Evolutionary conservation across 352 stramenopile species (phyloP), one percentile per base, ranked within the genome.

Genomic region (Phytophthora multivora): DNA sequence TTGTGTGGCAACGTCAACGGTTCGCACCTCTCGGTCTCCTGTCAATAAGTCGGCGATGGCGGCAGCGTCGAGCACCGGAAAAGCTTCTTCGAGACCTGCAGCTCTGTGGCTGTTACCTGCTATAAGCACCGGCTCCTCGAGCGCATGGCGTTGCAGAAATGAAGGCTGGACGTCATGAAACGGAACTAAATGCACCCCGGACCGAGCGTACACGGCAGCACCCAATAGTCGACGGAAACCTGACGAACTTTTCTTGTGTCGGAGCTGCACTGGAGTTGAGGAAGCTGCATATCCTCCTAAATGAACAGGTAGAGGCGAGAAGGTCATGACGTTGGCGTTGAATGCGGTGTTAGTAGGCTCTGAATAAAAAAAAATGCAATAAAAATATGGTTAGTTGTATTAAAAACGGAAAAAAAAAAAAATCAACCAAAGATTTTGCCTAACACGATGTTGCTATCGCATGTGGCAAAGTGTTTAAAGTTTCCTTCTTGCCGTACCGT

Each of bases 51-150:
- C 41, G 35, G 63, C 51, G 21, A 87, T 43, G 23, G 69, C 47
- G 18, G 74, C 41, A 31, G 58, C 45, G 10, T 73, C 49, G n/a
- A 87, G 45, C 31, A 63, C 64, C 19, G 79, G 79, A 43, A 86
- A 68, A 11, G 63, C 41, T 2, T 70, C 67, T 19, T 68, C 25
- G 0, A 80, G 42, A 11, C 64, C 69, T 3, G 69, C 66, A 16
- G 60, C 42, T 41, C 51, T 61, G 58, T 73, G 71, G 47, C 60
- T 86, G 38, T 51, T 64, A 51, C 69, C 67, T 53, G 72, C 25
- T 28, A 87, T 36, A 8, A 89, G 65, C 30, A 87, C 48, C 10
- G 80, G 80, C 55, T 86, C 73, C 10, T 87, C 61, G 5, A 89
- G 59, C 7, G 62, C 51, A 21, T 75, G 59, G 4, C 54, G 70